A percentile compares a stretch with the other conserved stretches of the same genome.
These are phyloP conservation scores for Cynanchum wilfordii DNA, from an alignment of 257 asterid species.

Conservation along the genomic window DNA sequence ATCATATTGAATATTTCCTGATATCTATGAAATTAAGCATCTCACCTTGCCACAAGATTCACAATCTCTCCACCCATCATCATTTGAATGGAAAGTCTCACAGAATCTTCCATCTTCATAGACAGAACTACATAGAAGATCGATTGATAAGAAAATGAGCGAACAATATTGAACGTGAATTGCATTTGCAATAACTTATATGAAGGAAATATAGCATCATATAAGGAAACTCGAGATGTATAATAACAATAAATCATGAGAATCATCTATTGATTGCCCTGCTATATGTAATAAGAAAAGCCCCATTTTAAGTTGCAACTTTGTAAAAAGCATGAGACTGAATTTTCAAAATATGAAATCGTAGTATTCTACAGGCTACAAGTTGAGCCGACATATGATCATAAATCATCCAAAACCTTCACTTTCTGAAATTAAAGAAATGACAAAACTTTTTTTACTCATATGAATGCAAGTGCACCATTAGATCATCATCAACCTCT, in stretches of 20 bases:
- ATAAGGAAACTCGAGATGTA: neutral
- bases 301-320: neutral
- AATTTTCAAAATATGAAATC: neutral
- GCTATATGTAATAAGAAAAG: neutral
- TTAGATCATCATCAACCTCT: neutral
- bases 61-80: conserved; percentile 89
- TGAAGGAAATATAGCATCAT: neutral
- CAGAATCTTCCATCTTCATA: conserved; percentile 67
- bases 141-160: neutral
- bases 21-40: conserved; percentile 9
- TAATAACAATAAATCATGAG: neutral
- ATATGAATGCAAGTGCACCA: neutral
- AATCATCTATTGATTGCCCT: neutral
- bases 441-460: neutral
- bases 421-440: neutral
- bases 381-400: no score
- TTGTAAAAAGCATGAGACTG: neutral
- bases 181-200: neutral
- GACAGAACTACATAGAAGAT: conserved; percentile 38
- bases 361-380: neutral
- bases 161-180: neutral
- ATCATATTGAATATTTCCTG: neutral
- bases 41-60: conserved; percentile 74
- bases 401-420: neutral
- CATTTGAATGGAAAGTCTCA: conserved; percentile 58